Percentiles rank a stretch among this genome's conserved stretches.
Evolutionary conservation across 1,284 basidiomycete species (phyloP).

Genomic region (Ustanciosporium gigantosporum): DNA sequence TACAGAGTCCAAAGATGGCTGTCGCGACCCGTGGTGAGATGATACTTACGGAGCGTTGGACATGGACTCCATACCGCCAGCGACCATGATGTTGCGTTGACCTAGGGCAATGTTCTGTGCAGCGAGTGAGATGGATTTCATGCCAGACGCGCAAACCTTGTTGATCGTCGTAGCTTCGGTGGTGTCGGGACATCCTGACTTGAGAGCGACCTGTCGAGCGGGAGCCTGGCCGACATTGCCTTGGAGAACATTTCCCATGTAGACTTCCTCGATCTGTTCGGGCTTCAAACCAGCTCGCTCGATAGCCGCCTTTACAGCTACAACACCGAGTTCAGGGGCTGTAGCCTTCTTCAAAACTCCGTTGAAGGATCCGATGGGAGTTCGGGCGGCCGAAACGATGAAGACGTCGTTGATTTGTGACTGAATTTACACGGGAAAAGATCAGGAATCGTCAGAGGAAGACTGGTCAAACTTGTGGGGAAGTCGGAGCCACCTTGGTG

Average conservation of each 20-base stretch:
- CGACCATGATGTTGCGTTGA: slow-evolving; percentile 62
- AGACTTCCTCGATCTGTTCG: slow-evolving; percentile 85
- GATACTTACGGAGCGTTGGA: slow-evolving; percentile 61
- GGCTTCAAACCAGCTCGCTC: slow-evolving; percentile 81
- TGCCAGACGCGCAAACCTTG: slow-evolving; percentile 66
- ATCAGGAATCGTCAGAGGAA: neutral
- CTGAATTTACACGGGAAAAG: too few relatives aligned
- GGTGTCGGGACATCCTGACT: slow-evolving; percentile 79
- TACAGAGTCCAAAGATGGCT: too few relatives aligned
- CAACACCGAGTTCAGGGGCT: slow-evolving; percentile 84
- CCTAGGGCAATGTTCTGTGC: slow-evolving; percentile 63
- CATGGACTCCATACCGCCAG: slow-evolving; percentile 65
- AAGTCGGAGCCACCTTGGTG: neutral
- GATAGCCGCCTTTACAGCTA: slow-evolving; percentile 81
- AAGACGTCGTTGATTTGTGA: slow-evolving; percentile 69
- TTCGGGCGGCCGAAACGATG: slow-evolving; percentile 91
- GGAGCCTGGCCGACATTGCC: slow-evolving; percentile 63
- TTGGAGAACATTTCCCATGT: slow-evolving; percentile 78
- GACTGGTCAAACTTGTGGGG: neutral
- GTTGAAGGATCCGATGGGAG: slow-evolving; percentile 91
- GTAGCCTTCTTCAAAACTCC: slow-evolving; percentile 84
- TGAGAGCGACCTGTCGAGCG: slow-evolving; percentile 68
- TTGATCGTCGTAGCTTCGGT: slow-evolving; percentile 99
- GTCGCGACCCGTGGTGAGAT: too few relatives aligned
- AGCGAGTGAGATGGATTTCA: slow-evolving; percentile 64